These are phyloP conservation scores for Penicillium antarcticum DNA, from an alignment of 495 filamentous ascomycete species.

Conservation along the genomic window DNA sequence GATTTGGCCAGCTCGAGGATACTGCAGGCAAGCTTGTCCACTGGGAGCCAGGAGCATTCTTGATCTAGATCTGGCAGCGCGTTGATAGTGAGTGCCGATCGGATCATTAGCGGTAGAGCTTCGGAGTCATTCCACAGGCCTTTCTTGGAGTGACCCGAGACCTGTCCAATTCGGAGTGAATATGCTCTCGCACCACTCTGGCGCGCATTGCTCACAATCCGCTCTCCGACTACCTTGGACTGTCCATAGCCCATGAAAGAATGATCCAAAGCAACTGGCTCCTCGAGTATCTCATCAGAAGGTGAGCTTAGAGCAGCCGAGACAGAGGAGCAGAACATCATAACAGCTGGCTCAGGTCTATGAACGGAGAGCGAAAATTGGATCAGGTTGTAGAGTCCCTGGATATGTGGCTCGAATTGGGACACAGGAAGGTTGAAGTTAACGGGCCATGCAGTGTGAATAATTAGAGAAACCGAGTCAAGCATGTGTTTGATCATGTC, in stretches of 20 bases:
- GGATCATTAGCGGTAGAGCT: conserved; percentile 54
- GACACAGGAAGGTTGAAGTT: conserved; percentile 49
- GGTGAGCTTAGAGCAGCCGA: conserved; percentile 40
- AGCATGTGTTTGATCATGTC: conserved; percentile 32
- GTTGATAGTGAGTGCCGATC: conserved; percentile 45
- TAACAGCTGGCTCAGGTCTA: conserved; percentile 37
- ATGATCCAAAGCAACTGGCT: conserved; percentile 30
- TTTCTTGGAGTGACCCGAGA: conserved; percentile 49
- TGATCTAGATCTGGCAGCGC: conserved; percentile 46
- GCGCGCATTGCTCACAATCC: conserved; percentile 41
- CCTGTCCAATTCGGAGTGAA: conserved; percentile 58
- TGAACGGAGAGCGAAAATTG: conserved; percentile 48
- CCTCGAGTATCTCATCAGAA: conserved; percentile 37
- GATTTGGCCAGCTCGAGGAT: conserved; percentile 46
- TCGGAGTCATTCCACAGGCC: conserved; percentile 61
- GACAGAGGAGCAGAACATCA: conserved; percentile 53
- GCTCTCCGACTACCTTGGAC: conserved; percentile 56
- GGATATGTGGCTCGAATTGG: conserved; percentile 44
- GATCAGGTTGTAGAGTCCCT: conserved; percentile 50
- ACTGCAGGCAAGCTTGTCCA: conserved; percentile 48
- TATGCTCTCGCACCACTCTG: conserved; percentile 33
- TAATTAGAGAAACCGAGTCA: conserved; percentile 43
- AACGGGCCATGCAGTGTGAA: conserved; percentile 58
- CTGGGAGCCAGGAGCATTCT: conserved; percentile 53
- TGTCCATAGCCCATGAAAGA: conserved; percentile 56